These are phyloP conservation scores for Lolium perenne DNA, from an alignment of 176 grass and related monocot genomes.

Conservation along the genomic window DNA sequence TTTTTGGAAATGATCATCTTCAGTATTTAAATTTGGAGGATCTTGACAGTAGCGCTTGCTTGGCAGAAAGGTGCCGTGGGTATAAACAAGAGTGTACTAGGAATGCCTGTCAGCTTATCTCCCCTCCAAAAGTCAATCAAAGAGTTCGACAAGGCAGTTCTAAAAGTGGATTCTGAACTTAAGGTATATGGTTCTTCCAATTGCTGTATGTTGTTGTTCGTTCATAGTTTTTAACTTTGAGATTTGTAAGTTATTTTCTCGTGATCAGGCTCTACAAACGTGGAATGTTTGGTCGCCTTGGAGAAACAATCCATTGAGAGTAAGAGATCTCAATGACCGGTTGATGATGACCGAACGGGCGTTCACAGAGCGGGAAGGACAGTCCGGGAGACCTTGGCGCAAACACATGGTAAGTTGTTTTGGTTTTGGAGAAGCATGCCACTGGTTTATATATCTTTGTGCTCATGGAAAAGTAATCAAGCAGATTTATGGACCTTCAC, in stretches of 20 bases:
- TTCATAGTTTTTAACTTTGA: background rate
- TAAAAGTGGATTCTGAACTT: slow-evolving; percentile 69
- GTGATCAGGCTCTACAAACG: slow-evolving; percentile 60
- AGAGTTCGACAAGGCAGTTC: slow-evolving; percentile 65
- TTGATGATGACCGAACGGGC: slow-evolving; percentile 90
- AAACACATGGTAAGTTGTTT: slow-evolving; percentile 77
- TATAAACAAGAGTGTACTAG: slow-evolving; percentile 47
- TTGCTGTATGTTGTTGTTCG: background rate
- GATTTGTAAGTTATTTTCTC: background rate
- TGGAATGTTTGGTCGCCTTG: slow-evolving; percentile 47
- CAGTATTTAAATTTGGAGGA: slow-evolving; percentile 26
- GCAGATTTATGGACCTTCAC: slow-evolving; percentile 80
- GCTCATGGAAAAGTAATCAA: slow-evolving; percentile 16
- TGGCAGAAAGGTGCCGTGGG: slow-evolving; percentile 48
- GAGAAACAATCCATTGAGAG: slow-evolving; percentile 59
- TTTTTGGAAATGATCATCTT: slow-evolving; percentile 6
- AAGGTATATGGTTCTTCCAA: slow-evolving; percentile 54
- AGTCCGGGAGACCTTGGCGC: slow-evolving; percentile 77
- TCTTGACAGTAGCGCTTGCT: slow-evolving; percentile 30
- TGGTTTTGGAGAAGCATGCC: background rate
- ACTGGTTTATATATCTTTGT: background rate
- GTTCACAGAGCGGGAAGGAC: slow-evolving; percentile 75
- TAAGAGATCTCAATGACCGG: slow-evolving; percentile 77
- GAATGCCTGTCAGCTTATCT: slow-evolving; percentile 64
- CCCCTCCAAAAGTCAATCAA: slow-evolving; percentile 77